phyloP scores from a whole-genome alignment of 805 yeast genomes.

The Torulaspora gathmanii region DNA sequence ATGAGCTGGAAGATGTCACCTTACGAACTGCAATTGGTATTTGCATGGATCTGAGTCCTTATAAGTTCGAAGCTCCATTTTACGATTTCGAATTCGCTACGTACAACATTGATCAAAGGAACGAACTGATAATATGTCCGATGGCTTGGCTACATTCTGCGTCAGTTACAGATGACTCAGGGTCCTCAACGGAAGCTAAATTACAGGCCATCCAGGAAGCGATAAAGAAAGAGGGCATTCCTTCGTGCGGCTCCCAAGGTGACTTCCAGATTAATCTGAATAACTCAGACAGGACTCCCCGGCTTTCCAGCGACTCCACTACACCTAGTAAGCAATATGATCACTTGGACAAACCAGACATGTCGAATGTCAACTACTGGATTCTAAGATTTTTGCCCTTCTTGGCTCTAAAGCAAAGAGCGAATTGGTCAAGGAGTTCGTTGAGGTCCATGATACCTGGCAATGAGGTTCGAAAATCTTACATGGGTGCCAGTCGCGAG shows the following conservation, averaged over 20 bases:
- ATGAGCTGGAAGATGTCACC: slow-evolving; percentile 23
- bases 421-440: slow-evolving; percentile 17
- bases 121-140: slow-evolving; percentile 63
- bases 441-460: slow-evolving; percentile 6
- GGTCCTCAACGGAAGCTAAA: slow-evolving; percentile 12
- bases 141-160: slow-evolving; percentile 76
- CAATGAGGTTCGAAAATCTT: slow-evolving; percentile 11
- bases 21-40: slow-evolving; percentile 65
- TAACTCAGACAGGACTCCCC: slow-evolving; percentile 12
- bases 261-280: slow-evolving; percentile 23
- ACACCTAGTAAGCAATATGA: slow-evolving; percentile 14
- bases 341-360: slow-evolving; percentile 40
- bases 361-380: slow-evolving; percentile 66
- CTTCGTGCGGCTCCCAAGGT: slow-evolving; percentile 27
- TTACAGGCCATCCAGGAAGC: slow-evolving; percentile 11
- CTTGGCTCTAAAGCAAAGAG: slow-evolving; percentile 36
- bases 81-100: slow-evolving; percentile 64
- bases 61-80: slow-evolving; percentile 77
- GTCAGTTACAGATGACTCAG: slow-evolving; percentile 35
- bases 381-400: slow-evolving; percentile 63
- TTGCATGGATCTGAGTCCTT: slow-evolving; percentile 92
- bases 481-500: slow-evolving; percentile 21
- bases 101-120: slow-evolving; percentile 44
- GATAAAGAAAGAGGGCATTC: slow-evolving; percentile 17
- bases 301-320: slow-evolving; percentile 11